A percentile compares a stretch with the other conserved stretches of the same genome.
Conservation (phyloP, 148 eudicot genomes). For the Rhododendron williamsianum region DNA sequence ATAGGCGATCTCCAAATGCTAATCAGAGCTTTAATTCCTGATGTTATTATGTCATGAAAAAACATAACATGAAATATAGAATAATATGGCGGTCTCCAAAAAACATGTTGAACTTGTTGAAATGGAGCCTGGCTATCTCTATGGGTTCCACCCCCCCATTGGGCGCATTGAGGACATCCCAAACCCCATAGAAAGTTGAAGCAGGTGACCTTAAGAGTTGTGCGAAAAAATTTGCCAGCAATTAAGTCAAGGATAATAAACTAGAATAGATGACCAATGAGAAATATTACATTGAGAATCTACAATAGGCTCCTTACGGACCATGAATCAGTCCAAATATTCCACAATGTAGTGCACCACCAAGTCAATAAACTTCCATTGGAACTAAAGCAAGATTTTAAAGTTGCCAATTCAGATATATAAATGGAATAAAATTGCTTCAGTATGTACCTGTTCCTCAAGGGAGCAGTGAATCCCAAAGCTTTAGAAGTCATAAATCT, state of each 20-base stretch:
- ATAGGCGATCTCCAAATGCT: neutral
- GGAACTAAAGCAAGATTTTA: neutral
- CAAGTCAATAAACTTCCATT: neutral
- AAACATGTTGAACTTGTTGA: neutral
- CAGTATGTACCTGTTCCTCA: constrained; percentile 75
- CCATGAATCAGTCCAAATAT: neutral
- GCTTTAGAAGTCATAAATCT: constrained; percentile 93
- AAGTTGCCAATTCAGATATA: neutral
- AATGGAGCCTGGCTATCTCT: neutral
- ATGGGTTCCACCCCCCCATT: too few relatives aligned
- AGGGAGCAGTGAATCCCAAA: constrained; percentile 80
- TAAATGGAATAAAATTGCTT: neutral
- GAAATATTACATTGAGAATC: constrained; percentile 5
- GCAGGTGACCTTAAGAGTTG: neutral
- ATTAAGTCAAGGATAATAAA: neutral
- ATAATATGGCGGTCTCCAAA: neutral
- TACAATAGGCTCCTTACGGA: neutral
- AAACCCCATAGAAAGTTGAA: neutral
- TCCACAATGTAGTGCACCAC: neutral
- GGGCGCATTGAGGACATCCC: neutral
- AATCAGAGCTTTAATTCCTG: neutral
- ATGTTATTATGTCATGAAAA: neutral
- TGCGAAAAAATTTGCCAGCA: neutral
- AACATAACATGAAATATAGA: neutral
- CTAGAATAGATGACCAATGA: neutral